Evolutionary conservation across 495 filamentous ascomycete species (phyloP).

Genomic region (Trichoderma reesei): DNA sequence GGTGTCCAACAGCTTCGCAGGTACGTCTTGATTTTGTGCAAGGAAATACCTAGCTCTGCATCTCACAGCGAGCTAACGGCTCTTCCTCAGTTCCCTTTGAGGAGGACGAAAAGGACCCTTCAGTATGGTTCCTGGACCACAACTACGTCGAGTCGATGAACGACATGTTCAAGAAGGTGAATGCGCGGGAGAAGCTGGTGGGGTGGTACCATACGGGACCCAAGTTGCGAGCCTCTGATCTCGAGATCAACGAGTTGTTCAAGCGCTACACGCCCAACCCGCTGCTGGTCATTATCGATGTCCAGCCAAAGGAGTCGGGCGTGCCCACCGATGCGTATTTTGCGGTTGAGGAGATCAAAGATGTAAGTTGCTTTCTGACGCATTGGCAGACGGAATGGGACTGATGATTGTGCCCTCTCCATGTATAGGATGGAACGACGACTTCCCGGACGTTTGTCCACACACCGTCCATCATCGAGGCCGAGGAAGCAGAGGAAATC

Average conservation of each 20-base stretch:
- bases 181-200: slow-evolving; percentile 96
- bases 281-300: slow-evolving; percentile 93
- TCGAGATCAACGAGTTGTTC: slow-evolving; percentile 99
- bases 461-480: slow-evolving; percentile 98
- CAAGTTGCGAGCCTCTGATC: slow-evolving; percentile 90
- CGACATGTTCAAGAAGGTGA: slow-evolving; percentile 99
- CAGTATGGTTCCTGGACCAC: slow-evolving; percentile 98
- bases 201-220: slow-evolving; percentile 99
- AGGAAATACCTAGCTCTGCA: background rate
- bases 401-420: slow-evolving; percentile 2
- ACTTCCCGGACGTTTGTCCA: slow-evolving; percentile 97
- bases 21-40: slow-evolving; percentile 38
- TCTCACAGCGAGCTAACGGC: slow-evolving; percentile 12
- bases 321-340: slow-evolving; percentile 99
- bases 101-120: slow-evolving; percentile 96
- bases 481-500: slow-evolving; percentile 97
- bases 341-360: slow-evolving; percentile 98
- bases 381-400: background rate
- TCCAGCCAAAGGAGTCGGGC: slow-evolving; percentile 95
- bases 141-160: slow-evolving; percentile 99
- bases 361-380: slow-evolving; percentile 51
- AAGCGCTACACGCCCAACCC: slow-evolving; percentile 98
- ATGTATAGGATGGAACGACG: slow-evolving; percentile 93
- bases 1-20: slow-evolving; percentile 98
- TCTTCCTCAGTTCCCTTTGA: slow-evolving; percentile 77